Conservation (phyloP, 1,284 basidiomycete species). For the Quambalaria eucalypti region DNA sequence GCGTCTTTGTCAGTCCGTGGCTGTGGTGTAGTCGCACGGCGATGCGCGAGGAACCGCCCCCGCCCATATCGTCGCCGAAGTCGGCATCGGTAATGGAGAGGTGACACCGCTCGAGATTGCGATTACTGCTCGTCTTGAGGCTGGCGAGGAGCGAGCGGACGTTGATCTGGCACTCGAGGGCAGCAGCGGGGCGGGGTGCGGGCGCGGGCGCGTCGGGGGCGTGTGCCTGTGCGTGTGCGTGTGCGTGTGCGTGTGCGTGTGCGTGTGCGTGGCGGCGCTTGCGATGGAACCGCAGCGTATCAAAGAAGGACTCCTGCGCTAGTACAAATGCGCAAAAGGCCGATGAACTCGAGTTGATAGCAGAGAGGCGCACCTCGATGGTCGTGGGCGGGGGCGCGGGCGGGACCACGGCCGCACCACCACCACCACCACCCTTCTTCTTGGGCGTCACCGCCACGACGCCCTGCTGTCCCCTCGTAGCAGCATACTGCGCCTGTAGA, state of each 20-base stretch:
- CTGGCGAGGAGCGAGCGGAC: conserved; percentile 19
- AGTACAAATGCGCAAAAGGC: conserved; percentile 35
- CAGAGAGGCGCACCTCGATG: conserved; percentile 29
- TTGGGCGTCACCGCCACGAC: no score
- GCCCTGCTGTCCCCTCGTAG: not conserved
- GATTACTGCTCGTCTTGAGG: conserved; percentile 17
- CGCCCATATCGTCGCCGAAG: no score
- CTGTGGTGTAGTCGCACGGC: conserved; percentile 19
- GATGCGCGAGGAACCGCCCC: conserved; percentile 11
- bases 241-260: no score
- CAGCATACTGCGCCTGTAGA: not conserved
- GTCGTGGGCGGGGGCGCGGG: conserved; percentile 12
- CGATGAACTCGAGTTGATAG: conserved; percentile 35
- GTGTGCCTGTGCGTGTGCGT: no score
- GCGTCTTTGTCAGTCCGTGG: conserved; percentile 24
- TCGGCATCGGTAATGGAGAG: conserved; percentile 13
- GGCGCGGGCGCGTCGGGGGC: no score
- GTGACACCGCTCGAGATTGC: conserved; percentile 18
- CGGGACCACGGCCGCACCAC: not conserved
- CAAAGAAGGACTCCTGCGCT: conserved; percentile 26
- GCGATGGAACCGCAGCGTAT: not conserved
- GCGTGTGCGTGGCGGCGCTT: not conserved
- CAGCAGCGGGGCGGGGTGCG: no score
- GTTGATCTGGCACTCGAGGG: not conserved
- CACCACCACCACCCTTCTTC: no score